Percentiles rank a stretch among this genome's conserved stretches.
phyloP scores from a whole-genome alignment of 345 rosid genomes.

The Salix udensis region DNA sequence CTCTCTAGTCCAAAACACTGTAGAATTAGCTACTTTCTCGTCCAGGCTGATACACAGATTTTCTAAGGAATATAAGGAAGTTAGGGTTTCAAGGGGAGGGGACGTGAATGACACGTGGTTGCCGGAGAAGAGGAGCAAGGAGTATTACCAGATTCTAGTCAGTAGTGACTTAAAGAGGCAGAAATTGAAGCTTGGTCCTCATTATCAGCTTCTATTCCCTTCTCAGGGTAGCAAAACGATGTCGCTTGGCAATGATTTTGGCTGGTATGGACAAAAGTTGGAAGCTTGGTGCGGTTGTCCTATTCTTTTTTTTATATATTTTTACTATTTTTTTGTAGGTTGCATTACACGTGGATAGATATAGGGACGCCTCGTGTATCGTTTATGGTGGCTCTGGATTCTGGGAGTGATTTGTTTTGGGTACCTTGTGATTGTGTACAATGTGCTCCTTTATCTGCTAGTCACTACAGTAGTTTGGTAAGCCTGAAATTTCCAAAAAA shows the following conservation, averaged over 20 bases:
- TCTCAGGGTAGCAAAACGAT: conserved; percentile 72
- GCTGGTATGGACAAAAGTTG: conserved; percentile 43
- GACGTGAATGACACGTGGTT: conserved; percentile 23
- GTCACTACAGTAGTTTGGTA: conserved; percentile 65
- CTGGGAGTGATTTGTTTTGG: conserved; percentile 84
- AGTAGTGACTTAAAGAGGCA: conserved; percentile 57
- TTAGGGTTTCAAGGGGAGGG: conserved; percentile 25
- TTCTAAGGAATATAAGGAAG: conserved; percentile 59
- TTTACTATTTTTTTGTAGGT: conserved; percentile 34
- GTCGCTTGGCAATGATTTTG: conserved; percentile 65
- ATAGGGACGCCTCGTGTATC: conserved; percentile 74
- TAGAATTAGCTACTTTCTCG: conserved; percentile 29
- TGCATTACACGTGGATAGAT: conserved; percentile 80
- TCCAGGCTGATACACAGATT: conserved; percentile 72
- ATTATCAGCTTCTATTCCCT: conserved; percentile 54
- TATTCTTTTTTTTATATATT: neutral
- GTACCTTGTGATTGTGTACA: conserved; percentile 80
- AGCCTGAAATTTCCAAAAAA: conserved; percentile 10
- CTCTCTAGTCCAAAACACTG: neutral
- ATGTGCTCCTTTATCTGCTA: conserved; percentile 69
- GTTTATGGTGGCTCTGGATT: conserved; percentile 81
- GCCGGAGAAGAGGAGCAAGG: conserved; percentile 57
- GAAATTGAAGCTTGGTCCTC: conserved; percentile 67
- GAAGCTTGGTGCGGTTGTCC: neutral
- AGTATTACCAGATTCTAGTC: conserved; percentile 51